Conservation (phyloP, 495 filamentous ascomycete species). For the Wilcoxina mikolae region DNA sequence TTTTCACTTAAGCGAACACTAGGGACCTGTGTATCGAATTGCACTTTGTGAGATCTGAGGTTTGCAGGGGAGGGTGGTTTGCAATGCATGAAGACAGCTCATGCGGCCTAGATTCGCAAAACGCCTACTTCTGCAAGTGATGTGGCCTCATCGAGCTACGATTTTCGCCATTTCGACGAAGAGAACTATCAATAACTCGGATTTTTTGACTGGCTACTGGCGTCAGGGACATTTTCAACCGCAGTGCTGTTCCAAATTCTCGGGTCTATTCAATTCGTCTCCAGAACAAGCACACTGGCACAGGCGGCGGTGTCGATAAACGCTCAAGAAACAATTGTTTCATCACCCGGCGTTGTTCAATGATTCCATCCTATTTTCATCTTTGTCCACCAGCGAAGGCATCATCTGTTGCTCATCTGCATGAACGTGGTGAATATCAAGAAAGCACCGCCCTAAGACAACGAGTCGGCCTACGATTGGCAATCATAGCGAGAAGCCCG, state of each 20-base stretch:
- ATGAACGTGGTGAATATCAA: not conserved
- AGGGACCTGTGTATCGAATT: not conserved
- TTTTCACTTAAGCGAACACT: not conserved
- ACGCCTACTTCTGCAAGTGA: slow-evolving; percentile 9
- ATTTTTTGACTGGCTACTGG: slow-evolving; percentile 1
- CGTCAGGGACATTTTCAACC: not conserved
- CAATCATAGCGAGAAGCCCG: not conserved
- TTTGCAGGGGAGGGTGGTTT: slow-evolving; percentile 2
- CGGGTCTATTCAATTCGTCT: not conserved
- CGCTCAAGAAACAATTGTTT: not conserved
- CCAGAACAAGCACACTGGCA: not conserved
- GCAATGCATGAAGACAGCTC: slow-evolving; percentile 8
- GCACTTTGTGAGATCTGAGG: slow-evolving; percentile 1
- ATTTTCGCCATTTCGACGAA: not conserved
- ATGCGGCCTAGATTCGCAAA: slow-evolving; percentile 6
- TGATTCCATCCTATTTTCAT: not conserved
- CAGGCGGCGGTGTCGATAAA: not conserved
- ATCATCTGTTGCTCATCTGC: not conserved
- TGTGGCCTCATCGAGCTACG: slow-evolving; percentile 5
- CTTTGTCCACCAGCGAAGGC: not conserved
- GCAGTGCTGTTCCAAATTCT: not conserved
- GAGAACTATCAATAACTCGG: not conserved
- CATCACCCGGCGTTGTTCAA: not conserved
- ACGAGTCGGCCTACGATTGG: not conserved
- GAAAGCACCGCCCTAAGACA: not conserved